Conservation (phyloP, 768 basidiomycete species). For the Flagelloscypha sp. region DNA sequence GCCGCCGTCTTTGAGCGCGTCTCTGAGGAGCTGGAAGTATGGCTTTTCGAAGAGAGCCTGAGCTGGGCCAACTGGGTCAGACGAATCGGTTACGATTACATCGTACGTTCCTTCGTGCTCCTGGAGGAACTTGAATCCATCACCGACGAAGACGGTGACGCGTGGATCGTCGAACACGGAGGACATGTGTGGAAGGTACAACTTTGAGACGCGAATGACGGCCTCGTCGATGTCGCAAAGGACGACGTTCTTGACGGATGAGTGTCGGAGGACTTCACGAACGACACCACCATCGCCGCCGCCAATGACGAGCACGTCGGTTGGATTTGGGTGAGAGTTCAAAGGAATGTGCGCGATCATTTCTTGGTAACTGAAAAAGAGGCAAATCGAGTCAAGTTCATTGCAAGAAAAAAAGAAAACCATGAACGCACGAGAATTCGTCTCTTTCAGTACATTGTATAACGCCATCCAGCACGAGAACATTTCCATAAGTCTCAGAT, state of each 20-base stretch:
- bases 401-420: conserved; percentile 3
- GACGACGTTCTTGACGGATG: conserved; percentile 82
- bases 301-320: conserved; percentile 93
- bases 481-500: conserved; percentile 95
- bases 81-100: conserved; percentile 97
- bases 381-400: conserved; percentile 4
- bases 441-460: conserved; percentile 98
- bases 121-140: conserved; percentile 94
- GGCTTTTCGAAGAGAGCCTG: conserved; percentile 92
- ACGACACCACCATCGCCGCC: conserved; percentile 98
- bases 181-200: conserved; percentile 92
- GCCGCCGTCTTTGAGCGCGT: conserved; percentile 83
- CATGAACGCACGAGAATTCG: conserved; percentile 87
- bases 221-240: conserved; percentile 99
- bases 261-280: conserved; percentile 93
- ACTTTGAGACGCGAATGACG: conserved; percentile 90
- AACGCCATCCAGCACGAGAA: conserved; percentile 89
- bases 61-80: conserved; percentile 95
- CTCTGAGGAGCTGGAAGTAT: conserved; percentile 91
- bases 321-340: conserved; percentile 91
- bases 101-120: conserved; percentile 87
- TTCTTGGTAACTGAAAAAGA: conserved; percentile 78
- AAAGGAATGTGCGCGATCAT: conserved; percentile 99
- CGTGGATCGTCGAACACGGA: conserved; percentile 67
- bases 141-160: conserved; percentile 82